These are phyloP conservation scores for Talaromyces rugulosus DNA, from an alignment of 2,329 filamentous ascomycete genomes.

Conservation along the genomic window DNA sequence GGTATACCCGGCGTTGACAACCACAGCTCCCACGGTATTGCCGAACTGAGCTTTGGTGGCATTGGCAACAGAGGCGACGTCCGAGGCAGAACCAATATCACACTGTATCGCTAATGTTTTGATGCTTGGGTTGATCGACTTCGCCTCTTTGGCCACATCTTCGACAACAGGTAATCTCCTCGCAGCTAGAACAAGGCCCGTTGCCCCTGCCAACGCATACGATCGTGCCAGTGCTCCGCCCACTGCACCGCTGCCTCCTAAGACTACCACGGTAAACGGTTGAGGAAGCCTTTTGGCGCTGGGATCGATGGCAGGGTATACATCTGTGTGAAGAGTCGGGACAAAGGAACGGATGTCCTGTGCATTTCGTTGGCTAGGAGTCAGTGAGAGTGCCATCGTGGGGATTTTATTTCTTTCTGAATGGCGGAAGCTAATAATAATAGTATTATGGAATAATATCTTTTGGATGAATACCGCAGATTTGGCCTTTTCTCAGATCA, in stretches of 20 bases:
- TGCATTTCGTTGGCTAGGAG: constrained; percentile 15
- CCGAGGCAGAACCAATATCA: constrained; percentile 26
- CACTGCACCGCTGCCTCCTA: constrained; percentile 35
- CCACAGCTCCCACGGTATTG: constrained; percentile 18
- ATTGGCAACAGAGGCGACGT: constrained; percentile 24
- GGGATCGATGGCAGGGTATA: constrained; percentile 20
- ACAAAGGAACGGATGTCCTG: constrained; percentile 14
- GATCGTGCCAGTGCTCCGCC: constrained; percentile 29
- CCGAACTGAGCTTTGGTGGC: constrained; percentile 14
- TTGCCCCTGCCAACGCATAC: constrained; percentile 30
- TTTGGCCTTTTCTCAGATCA: no score
- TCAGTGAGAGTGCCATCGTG: neutral
- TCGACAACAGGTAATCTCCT: constrained; percentile 25
- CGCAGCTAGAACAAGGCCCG: constrained; percentile 31
- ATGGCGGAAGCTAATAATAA: no score
- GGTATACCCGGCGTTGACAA: constrained; percentile 26
- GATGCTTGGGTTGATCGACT: constrained; percentile 18
- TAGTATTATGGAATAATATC: no score
- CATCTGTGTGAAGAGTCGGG: constrained; percentile 14
- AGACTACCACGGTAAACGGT: constrained; percentile 29
- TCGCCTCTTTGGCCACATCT: constrained; percentile 21
- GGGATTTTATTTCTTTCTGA: no score
- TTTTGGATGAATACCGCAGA: no score
- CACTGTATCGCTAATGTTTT: constrained; percentile 25
- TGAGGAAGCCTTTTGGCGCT: constrained; percentile 17